Base-by-base conservation (phyloP, 495 filamentous ascomycete genomes). In the Endocarpon pusillum region DNA sequence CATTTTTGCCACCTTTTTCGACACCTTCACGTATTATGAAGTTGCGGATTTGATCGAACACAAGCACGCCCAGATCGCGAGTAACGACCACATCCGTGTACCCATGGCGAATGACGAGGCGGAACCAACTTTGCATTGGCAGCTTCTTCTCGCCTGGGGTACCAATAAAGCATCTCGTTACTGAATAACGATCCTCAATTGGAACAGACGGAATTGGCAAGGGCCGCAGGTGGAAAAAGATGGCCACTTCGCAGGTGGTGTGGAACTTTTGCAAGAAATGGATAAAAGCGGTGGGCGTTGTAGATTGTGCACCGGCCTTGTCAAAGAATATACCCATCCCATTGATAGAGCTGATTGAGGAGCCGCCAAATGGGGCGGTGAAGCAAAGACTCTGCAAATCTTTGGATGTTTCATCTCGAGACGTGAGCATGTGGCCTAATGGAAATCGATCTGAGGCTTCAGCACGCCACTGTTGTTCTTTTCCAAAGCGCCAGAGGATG, bases 51-150 rank as follows among this genome's bases (percentile, higher is more conserved):
- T 79, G 59, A 25, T 72, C 66, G 42, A 68, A 67, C 19, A 81
- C 58, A 3, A 76, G 43, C 3, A 55, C 54, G 0, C 62, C 74
- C 2, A 82, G 54, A 42, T 80, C 61, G 0, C 63, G 64, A 6
- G 62, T 71, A 29, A 82, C 63, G 33, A 82, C 64, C 16, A 68
- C 61, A 41, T 82, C 78, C 43, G 66, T 75, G 42, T 78, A 83
- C 3, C 78, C 78, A 41, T 79, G 72, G 3, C 74, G 69, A 14
- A 78, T 56, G 3, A 75, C 71, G 4, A 82, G 56, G 3, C 75
- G 65, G 41, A 77, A 82, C 34, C 66, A 69, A 27, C 74, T 64
- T 0, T 64, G 65, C 15, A 75, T 52, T 0, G 59, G 54, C 12
- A 31, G 14, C 12, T 31, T 31, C 12, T 15, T 14, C 28, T 31